Evolutionary conservation across 495 filamentous ascomycete genomes (phyloP), one percentile per base, ranked within the genome.

Genomic region (Pyronema omphalodes): DNA sequence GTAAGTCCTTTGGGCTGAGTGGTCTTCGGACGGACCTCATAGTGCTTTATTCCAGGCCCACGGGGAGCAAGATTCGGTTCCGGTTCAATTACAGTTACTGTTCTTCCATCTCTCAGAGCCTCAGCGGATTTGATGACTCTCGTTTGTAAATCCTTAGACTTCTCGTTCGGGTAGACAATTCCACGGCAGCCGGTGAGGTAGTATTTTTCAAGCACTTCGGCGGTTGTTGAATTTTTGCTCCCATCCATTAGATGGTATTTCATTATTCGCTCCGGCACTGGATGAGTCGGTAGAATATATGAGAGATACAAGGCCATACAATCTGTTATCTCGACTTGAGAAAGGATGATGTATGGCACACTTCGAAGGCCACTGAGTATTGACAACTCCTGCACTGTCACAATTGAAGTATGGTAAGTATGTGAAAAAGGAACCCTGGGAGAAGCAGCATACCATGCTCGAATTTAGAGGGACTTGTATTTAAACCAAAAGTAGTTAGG

Each of bases 271-370:
- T 61, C 53, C 18, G 60, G 60, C 17, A 47, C 40, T 29, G 43
- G 55, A 40, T 63, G 60, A 3, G 53, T 14, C 2, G 60, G 60
- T 14, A 63, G 44, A 35, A 63, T 56, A 19, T 61, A 63, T 9
- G 60, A 63, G 12, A 63, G 55, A 41, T 56, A 62, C 12, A 63
- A 52, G 11, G 60, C 60, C 19, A 52, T 45, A 39, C 55, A 58
- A 46, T 63, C 60, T 12, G 60, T 55, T 6, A 63, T 29, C 8
- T 14, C 40, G 17, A 55, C 52, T 29, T 58, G 53, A 17, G 59
- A 61, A 19, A 63, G 37, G n/a, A 63, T 61, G 18, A 63, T 44
- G 47, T 61, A 63, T 46, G 60, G 60, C 17, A 63, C 58, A 29
- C 55, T 58, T 12, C 60, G 50, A 52, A 63, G 15, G 9, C 60